These are phyloP conservation scores for Papiliotrema laurentii DNA, from an alignment of 1,284 basidiomycete genomes.

Conservation along the genomic window DNA sequence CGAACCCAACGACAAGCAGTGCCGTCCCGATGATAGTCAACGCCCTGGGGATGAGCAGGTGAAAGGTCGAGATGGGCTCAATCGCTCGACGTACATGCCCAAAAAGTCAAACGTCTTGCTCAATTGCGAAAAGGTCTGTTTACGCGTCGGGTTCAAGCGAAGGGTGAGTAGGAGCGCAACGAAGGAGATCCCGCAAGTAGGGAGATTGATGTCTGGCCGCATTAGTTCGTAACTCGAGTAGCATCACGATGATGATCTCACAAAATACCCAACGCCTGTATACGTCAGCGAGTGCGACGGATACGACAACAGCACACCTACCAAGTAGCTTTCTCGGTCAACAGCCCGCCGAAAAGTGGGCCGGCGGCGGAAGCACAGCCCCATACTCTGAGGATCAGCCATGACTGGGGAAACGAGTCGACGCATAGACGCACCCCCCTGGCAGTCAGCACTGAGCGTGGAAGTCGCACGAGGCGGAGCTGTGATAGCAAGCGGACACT, in stretches of 20 bases:
- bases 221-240: not conserved
- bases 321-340: constrained; percentile 30
- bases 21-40: constrained; percentile 69
- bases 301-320: not conserved
- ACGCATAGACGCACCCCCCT: no score
- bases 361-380: no score
- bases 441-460: no score
- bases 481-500: no score
- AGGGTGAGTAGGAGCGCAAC: constrained; percentile 2
- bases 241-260: constrained; percentile 4
- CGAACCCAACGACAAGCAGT: constrained; percentile 69
- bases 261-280: constrained; percentile 31
- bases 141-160: constrained; percentile 11
- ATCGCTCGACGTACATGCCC: constrained; percentile 15
- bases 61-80: not conserved
- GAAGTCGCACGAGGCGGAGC: no score
- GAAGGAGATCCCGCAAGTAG: constrained; percentile 45
- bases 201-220: constrained; percentile 24
- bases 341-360: constrained; percentile 44
- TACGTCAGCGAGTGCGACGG: not conserved
- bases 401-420: no score
- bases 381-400: no score
- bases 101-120: constrained; percentile 28
- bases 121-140: constrained; percentile 8
- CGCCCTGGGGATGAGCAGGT: constrained; percentile 16